phyloP scores from a whole-genome alignment of 2,329 filamentous ascomycete species.

The Myrmaecium sp. region DNA sequence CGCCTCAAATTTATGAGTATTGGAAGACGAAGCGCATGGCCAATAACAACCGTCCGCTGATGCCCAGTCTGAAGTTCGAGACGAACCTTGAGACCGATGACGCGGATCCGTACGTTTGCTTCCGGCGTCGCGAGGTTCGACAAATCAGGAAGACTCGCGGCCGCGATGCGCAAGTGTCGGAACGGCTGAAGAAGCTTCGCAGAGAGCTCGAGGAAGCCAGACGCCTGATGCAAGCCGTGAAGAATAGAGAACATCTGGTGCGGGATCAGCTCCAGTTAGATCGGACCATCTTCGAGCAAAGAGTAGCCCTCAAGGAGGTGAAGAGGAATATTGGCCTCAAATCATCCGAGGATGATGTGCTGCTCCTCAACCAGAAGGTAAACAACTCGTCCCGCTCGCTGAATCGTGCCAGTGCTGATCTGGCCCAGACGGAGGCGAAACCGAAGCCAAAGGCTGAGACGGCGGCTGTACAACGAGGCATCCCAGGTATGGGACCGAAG shows the following conservation, averaged over 20 bases:
- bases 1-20: conserved; percentile 73
- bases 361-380: conserved; percentile 82
- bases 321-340: conserved; percentile 84
- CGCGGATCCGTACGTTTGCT: conserved; percentile 93
- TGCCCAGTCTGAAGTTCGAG: conserved; percentile 78
- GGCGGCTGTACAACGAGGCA: conserved; percentile 46
- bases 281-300: conserved; percentile 65
- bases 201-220: conserved; percentile 82
- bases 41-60: conserved; percentile 53
- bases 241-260: conserved; percentile 64
- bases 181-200: conserved; percentile 83
- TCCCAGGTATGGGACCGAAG: conserved; percentile 37
- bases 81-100: conserved; percentile 89
- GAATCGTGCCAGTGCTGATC: neutral
- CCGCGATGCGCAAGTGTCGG: conserved; percentile 81
- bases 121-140: conserved; percentile 83
- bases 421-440: conserved; percentile 18
- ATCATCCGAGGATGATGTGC: conserved; percentile 81
- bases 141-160: conserved; percentile 90
- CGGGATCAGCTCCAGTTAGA: conserved; percentile 62
- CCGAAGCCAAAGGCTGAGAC: conserved; percentile 41
- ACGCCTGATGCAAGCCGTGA: conserved; percentile 59
- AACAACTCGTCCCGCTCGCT: conserved; percentile 12
- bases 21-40: conserved; percentile 61
- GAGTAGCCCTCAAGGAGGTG: conserved; percentile 65